A percentile compares a stretch with the other conserved stretches of the same genome.
Conservation (phyloP, 768 basidiomycete species). For the Exsudoporus frostii region DNA sequence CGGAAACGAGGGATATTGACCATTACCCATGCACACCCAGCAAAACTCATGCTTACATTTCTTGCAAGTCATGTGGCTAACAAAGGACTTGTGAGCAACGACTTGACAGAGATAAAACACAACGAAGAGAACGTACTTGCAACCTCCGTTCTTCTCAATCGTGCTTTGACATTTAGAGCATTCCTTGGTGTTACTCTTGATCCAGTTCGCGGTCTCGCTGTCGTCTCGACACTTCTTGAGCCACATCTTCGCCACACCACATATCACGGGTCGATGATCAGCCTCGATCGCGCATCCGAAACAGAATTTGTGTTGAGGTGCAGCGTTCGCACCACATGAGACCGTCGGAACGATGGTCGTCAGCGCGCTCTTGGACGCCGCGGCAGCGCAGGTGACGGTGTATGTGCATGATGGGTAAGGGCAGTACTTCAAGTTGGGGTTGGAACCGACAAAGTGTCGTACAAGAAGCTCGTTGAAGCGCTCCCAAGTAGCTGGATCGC, state of each 20-base stretch:
- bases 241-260: slow-evolving; percentile 88
- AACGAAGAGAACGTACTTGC: slow-evolving; percentile 81
- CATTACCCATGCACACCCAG: slow-evolving; percentile 96
- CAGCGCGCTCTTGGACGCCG: slow-evolving; percentile 69
- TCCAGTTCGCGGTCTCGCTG: slow-evolving; percentile 98
- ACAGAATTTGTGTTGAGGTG: slow-evolving; percentile 75
- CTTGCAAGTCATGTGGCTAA: slow-evolving; percentile 99
- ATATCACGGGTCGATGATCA: slow-evolving; percentile 92
- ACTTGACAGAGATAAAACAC: slow-evolving; percentile 63
- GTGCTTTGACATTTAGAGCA: slow-evolving; percentile 95
- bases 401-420: slow-evolving; percentile 93
- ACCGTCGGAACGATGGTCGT: slow-evolving; percentile 86
- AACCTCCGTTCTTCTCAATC: slow-evolving; percentile 99
- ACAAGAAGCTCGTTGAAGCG: slow-evolving; percentile 88
- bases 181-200: slow-evolving; percentile 99
- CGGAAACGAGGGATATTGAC: slow-evolving; percentile 13
- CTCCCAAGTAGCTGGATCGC: slow-evolving; percentile 50
- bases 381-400: slow-evolving; percentile 88
- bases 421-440: slow-evolving; percentile 84
- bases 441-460: slow-evolving; percentile 86
- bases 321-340: slow-evolving; percentile 65
- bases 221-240: slow-evolving; percentile 96
- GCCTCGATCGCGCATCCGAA: slow-evolving; percentile 89
- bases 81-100: slow-evolving; percentile 9
- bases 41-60: slow-evolving; percentile 99